Conservation (phyloP, 768 basidiomycete genomes). For the Rhodotorula kratochvilovae region DNA sequence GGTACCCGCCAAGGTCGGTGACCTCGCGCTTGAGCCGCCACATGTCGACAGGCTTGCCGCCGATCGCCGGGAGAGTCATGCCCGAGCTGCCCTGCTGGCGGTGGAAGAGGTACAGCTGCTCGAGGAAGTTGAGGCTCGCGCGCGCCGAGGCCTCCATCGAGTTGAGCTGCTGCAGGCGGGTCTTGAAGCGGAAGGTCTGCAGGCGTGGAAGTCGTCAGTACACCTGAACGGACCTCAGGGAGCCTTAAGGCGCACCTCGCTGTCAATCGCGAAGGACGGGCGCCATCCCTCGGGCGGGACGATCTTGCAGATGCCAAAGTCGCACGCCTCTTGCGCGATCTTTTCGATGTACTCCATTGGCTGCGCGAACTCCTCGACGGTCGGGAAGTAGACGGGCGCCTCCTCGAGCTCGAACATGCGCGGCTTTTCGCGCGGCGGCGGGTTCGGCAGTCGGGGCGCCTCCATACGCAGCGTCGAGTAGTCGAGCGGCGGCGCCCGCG, state of each 20-base stretch:
- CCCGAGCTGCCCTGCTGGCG: slow-evolving; percentile 87
- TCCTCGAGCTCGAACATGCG: slow-evolving; percentile 80
- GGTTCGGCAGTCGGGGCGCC: slow-evolving; percentile 26
- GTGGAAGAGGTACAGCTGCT: slow-evolving; percentile 94
- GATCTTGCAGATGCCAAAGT: slow-evolving; percentile 91
- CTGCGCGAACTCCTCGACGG: slow-evolving; percentile 84
- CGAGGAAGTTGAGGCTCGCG: slow-evolving; percentile 93
- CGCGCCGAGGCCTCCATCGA: slow-evolving; percentile 95
- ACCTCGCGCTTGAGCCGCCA: slow-evolving; percentile 92
- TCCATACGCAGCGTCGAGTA: slow-evolving; percentile 39
- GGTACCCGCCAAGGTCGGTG: slow-evolving; percentile 78
- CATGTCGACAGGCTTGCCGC: slow-evolving; percentile 84
- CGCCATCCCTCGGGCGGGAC: slow-evolving; percentile 89
- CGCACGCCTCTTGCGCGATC: slow-evolving; percentile 62
- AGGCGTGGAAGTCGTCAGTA: not conserved
- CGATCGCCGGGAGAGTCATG: slow-evolving; percentile 88
- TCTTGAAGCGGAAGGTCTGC: slow-evolving; percentile 90
- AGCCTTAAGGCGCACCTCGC: slow-evolving; percentile 61
- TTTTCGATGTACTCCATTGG: slow-evolving; percentile 83
- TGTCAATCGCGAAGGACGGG: slow-evolving; percentile 92
- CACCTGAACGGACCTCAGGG: not conserved
- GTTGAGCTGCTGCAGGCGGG: slow-evolving; percentile 86
- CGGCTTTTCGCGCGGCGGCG: slow-evolving; percentile 15
- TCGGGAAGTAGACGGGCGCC: slow-evolving; percentile 84
- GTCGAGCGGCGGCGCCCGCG: slow-evolving; percentile 39